Evolutionary conservation across 495 filamentous ascomycete genomes (phyloP).

Genomic region (Penicillium coffeae): DNA sequence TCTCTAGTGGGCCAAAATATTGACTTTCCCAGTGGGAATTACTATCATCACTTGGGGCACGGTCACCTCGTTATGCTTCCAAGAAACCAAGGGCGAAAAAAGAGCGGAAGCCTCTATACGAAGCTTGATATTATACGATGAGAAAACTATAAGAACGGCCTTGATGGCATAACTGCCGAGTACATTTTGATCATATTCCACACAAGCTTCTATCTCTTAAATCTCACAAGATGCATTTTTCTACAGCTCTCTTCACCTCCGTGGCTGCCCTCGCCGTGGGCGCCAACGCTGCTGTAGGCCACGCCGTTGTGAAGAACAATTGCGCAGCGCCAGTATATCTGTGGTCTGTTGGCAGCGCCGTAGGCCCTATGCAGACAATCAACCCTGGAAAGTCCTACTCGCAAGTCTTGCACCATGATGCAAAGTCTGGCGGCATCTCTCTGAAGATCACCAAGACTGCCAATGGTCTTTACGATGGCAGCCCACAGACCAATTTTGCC

Average conservation of each 20-base stretch:
- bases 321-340: conserved; percentile 46
- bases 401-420: conserved; percentile 43
- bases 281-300: conserved; percentile 45
- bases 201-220: background rate
- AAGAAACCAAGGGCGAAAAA: no score
- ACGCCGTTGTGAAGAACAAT: conserved; percentile 51
- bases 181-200: no score
- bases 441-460: conserved; percentile 50
- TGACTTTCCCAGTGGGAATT: no score
- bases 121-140: background rate
- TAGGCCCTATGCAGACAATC: conserved; percentile 40
- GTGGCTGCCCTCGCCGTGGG: conserved; percentile 26
- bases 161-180: no score
- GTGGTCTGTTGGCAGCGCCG: conserved; percentile 52
- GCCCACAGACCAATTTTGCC: conserved; percentile 50
- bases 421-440: conserved; percentile 49
- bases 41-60: no score
- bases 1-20: no score
- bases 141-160: conserved; percentile 8
- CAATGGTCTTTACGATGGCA: conserved; percentile 52
- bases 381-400: conserved; percentile 31
- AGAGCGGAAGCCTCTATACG: no score
- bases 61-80: no score
- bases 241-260: conserved; percentile 20
- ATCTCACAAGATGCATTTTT: conserved; percentile 29